Conservation (phyloP, 352 stramenopile genomes). For the Phytophthora rubi region DNA sequence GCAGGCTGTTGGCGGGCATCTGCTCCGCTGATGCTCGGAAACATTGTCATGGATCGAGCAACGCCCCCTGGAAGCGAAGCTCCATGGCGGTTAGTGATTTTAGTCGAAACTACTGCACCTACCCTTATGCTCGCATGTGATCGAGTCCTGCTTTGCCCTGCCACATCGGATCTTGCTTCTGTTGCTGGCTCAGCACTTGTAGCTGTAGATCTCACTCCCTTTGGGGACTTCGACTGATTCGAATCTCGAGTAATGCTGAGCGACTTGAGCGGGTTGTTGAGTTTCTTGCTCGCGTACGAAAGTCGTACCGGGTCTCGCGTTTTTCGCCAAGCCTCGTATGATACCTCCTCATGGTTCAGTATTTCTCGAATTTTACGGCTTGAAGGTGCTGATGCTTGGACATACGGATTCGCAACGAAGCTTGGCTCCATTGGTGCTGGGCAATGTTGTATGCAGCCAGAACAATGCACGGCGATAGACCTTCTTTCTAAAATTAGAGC, state of each 20-base stretch:
- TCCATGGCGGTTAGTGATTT: slow-evolving; percentile 11
- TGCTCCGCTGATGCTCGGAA: slow-evolving; percentile 13
- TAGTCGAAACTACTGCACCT: background rate
- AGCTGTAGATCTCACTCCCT: background rate
- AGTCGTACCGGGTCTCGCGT: slow-evolving; percentile 50
- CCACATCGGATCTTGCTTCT: background rate
- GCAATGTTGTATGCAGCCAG: background rate
- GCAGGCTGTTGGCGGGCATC: background rate
- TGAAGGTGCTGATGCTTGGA: slow-evolving; percentile 38
- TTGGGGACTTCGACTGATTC: slow-evolving; percentile 14
- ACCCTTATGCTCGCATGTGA: background rate
- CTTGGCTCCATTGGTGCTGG: slow-evolving; percentile 50
- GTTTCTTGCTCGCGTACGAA: slow-evolving; percentile 53
- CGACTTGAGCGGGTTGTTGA: slow-evolving; percentile 47
- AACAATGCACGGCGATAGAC: background rate
- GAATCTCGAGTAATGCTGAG: slow-evolving; percentile 1
- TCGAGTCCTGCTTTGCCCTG: background rate
- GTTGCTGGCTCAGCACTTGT: background rate
- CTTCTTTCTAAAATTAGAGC: slow-evolving; percentile 18
- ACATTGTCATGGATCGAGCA: slow-evolving; percentile 5
- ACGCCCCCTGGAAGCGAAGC: slow-evolving; percentile 4
- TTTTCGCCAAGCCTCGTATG: slow-evolving; percentile 50
- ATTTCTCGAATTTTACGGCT: slow-evolving; percentile 58
- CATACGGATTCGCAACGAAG: slow-evolving; percentile 64
- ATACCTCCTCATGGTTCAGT: slow-evolving; percentile 57